Evolutionary conservation across 805 yeast species (phyloP).

Genomic region (Saturnispora galanensis): DNA sequence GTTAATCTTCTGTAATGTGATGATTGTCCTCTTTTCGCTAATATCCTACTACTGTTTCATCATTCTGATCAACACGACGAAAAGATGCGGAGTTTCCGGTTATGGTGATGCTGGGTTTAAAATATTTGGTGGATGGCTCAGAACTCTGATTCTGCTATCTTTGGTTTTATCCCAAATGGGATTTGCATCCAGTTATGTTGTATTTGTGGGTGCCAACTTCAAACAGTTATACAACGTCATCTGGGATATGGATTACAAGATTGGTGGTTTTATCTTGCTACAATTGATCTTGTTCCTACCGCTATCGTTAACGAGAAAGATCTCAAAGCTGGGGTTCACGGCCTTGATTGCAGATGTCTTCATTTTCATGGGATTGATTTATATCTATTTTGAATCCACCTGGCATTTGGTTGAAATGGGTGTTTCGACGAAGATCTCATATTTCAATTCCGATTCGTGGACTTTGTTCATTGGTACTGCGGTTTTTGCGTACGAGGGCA

Average conservation of each 20-base stretch:
- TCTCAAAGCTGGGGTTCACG: constrained; percentile 62
- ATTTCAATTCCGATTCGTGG: constrained; percentile 49
- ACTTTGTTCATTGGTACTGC: constrained; percentile 75
- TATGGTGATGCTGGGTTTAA: constrained; percentile 67
- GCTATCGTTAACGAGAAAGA: constrained; percentile 62
- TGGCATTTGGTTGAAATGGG: constrained; percentile 36
- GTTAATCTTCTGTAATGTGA: constrained; percentile 41
- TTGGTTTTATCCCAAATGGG: constrained; percentile 68
- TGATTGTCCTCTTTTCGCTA: constrained; percentile 50
- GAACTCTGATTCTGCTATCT: constrained; percentile 50
- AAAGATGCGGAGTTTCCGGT: constrained; percentile 53
- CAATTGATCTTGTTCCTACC: constrained; percentile 58
- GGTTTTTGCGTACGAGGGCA: constrained; percentile 82
- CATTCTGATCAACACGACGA: constrained; percentile 50
- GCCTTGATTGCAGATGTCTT: constrained; percentile 65
- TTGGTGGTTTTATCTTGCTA: constrained; percentile 38
- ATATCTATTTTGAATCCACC: constrained; percentile 49
- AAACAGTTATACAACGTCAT: constrained; percentile 51
- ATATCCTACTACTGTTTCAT: constrained; percentile 75
- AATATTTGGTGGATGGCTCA: constrained; percentile 59
- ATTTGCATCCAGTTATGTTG: constrained; percentile 72
- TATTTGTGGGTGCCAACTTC: constrained; percentile 66
- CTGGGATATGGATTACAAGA: constrained; percentile 31
- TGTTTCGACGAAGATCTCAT: constrained; percentile 34
- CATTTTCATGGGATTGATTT: constrained; percentile 54